These are phyloP conservation scores for Paraphoma chrysanthemicola DNA, from an alignment of 2,329 filamentous ascomycete genomes.

Conservation along the genomic window DNA sequence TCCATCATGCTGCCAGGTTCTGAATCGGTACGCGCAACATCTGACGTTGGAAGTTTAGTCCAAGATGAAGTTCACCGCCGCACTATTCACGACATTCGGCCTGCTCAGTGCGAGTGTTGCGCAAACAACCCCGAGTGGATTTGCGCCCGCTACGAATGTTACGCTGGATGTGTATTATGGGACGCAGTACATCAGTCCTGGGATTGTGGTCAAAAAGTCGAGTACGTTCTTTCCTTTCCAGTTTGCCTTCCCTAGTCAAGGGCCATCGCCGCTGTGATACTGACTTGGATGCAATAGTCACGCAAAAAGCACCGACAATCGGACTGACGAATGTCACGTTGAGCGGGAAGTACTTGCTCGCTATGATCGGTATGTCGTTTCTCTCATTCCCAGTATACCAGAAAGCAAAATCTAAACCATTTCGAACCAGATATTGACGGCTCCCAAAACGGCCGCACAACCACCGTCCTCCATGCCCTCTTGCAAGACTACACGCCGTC, in stretches of 20 bases:
- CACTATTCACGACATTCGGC: conserved; percentile 7
- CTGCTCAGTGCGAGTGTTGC: conserved; percentile 16
- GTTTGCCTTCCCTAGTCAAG: no score
- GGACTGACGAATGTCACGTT: conserved; percentile 30
- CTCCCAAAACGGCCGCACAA: conserved; percentile 12
- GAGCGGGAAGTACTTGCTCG: conserved; percentile 35
- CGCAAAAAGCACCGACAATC: conserved; percentile 27
- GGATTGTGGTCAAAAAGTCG: conserved; percentile 36
- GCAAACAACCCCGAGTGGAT: conserved; percentile 33
- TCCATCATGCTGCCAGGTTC: no score
- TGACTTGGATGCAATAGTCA: conserved; percentile 10
- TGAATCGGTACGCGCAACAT: not conserved
- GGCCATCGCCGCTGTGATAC: no score
- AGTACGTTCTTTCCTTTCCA: conserved; percentile 12
- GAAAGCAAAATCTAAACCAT: not conserved
- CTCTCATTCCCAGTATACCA: not conserved
- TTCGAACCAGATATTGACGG: conserved; percentile 12
- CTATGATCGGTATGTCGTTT: conserved; percentile 34
- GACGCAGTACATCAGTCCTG: conserved; percentile 35
- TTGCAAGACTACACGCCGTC: conserved; percentile 34
- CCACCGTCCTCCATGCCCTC: conserved; percentile 39
- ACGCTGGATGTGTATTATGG: conserved; percentile 41
- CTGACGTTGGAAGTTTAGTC: not conserved
- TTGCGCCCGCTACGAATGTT: conserved; percentile 26
- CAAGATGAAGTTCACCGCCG: conserved; percentile 16